Base-by-base conservation (phyloP, 2,329 filamentous ascomycete genomes). In the Pseudocercospora musae region DNA sequence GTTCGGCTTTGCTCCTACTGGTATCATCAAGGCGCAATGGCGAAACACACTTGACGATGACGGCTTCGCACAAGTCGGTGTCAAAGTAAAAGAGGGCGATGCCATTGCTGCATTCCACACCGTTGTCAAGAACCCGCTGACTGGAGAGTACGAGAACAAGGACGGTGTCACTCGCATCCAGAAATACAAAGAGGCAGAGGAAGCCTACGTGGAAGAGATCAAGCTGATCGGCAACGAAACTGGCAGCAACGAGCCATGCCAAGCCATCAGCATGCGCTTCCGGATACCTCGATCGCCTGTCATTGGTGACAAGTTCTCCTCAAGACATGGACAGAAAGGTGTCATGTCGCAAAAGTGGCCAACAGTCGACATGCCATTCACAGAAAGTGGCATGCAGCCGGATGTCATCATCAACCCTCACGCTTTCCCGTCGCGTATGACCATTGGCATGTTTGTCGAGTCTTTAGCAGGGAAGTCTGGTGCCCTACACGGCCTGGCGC, bases 361-460 rank as follows among this genome's bases (percentile, higher is more conserved):
- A 0, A 85, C 88, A 2, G 82, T 90, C 62, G 93, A 98, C 76
- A 95, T 99, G 91, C 95, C 95, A 3, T 99, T 98, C 79, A 92
- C 91, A 2, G 95, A 99, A 79, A 91, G 90, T 5, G 95, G 95
- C 58, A 98, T 99, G 64, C 93, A 97, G 74, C 95, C 95, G 9
- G 95, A 99, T 78, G 84, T 96, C 72, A 99, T 99, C 78, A 99
- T 99, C 83, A 99, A 99, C 80, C 95, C 95, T 44, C 95, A 99
- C 84, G 95, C 95, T 74, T 99, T 99, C 84, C 95, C 95, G 7
- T 98, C 94, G 50, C 93, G 95, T 78, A 99, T 99, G 95, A 99
- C 95, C 20, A 99, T 99, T 74, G 95, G 95, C 74, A 98, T 98
- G 91, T 98, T 99, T 78, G 87, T 99, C 74, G 95, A 99, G 81